Percentiles rank a stretch among this genome's conserved stretches.
phyloP scores from a whole-genome alignment of 257 asterid genomes.

The Eustoma russellianum region DNA sequence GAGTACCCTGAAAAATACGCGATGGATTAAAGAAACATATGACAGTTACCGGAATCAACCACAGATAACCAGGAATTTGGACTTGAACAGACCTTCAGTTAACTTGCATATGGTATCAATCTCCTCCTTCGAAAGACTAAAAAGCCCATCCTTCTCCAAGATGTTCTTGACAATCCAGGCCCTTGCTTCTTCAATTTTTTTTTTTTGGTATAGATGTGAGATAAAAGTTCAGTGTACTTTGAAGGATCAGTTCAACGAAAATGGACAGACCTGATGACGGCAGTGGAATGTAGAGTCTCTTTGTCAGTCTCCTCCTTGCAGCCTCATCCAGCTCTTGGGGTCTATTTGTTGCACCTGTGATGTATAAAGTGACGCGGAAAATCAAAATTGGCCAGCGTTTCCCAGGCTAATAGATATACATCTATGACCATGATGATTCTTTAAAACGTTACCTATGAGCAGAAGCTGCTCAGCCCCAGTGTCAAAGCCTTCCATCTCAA shows the following conservation, averaged over 20 bases:
- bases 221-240: constrained; percentile 5
- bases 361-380: neutral
- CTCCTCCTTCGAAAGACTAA: constrained; percentile 66
- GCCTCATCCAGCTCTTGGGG: constrained; percentile 99
- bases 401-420: too few species aligned
- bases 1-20: constrained; percentile 61
- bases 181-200: constrained; percentile 66
- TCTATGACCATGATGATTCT: too few species aligned
- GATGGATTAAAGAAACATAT: neutral
- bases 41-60: neutral
- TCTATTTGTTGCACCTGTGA: constrained; percentile 93
- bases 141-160: constrained; percentile 81
- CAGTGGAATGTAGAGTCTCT: constrained; percentile 91
- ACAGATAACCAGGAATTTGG: constrained; percentile 4
- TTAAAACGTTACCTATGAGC: constrained; percentile 54
- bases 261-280: constrained; percentile 74
- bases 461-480: constrained; percentile 75
- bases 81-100: constrained; percentile 56
- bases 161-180: constrained; percentile 82
- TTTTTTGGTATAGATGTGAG: constrained; percentile 14
- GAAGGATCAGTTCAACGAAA: neutral
- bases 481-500: constrained; percentile 99
- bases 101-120: constrained; percentile 58
- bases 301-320: constrained; percentile 95
- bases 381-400: neutral